These are phyloP conservation scores for Backusella liffmaniae DNA, from an alignment of 192 early-diverging fungal genomes.

Conservation along the genomic window DNA sequence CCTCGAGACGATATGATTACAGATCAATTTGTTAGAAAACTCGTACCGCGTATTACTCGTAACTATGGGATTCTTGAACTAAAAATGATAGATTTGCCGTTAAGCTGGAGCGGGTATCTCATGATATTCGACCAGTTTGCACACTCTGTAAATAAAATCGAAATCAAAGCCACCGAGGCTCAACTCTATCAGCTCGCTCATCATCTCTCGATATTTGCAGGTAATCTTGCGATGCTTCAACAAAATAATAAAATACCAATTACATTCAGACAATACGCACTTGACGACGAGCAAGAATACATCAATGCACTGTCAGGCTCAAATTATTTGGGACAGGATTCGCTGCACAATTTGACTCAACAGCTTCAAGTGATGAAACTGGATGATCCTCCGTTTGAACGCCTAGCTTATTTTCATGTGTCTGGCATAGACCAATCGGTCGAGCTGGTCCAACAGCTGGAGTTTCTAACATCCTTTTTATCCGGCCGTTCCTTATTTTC, in stretches of 20 bases:
- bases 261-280: constrained; percentile 26
- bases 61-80: constrained; percentile 22
- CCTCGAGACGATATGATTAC: constrained; percentile 17
- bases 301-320: background rate
- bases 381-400: constrained; percentile 24
- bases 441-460: background rate
- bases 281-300: constrained; percentile 13
- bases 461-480: constrained; percentile 14
- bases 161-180: constrained; percentile 8
- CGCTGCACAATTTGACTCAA: constrained; percentile 8
- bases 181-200: constrained; percentile 11
- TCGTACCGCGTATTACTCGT: constrained; percentile 28
- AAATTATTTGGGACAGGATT: constrained; percentile 16
- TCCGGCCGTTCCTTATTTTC: background rate
- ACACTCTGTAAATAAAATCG: constrained; percentile 25
- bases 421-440: background rate
- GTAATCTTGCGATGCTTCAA: constrained; percentile 27
- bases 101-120: constrained; percentile 26
- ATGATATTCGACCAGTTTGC: constrained; percentile 34
- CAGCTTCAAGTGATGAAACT: constrained; percentile 5
- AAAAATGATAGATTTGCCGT: constrained; percentile 19
- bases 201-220: constrained; percentile 28
- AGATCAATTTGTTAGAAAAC: constrained; percentile 21
- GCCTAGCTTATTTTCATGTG: constrained; percentile 2
- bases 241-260: constrained; percentile 25